Base-by-base conservation (phyloP, 148 eudicot genomes). In the Pouteria glomerata region DNA sequence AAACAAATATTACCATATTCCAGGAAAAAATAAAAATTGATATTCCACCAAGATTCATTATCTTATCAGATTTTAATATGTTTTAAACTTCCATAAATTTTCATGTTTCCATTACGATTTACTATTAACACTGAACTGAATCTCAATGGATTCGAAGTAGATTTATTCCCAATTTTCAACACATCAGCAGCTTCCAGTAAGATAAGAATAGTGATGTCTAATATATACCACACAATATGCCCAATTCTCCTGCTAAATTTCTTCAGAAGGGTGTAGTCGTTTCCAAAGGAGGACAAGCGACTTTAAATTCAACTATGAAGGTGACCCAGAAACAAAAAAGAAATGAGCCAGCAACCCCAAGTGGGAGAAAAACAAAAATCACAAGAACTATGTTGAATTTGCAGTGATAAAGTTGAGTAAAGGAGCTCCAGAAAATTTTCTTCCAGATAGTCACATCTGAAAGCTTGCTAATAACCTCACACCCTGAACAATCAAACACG, bases 201-300 rank as follows among this genome's bases (percentile, higher is more conserved):
- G 31, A 42, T 14, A 41, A 11, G 33, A 41, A 26, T 35, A 14
- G 31, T 5, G 31, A 63, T 24, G 66, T 23, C 48, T 8, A n/a
- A 63, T 63, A 1, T 63, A 1, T 39, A 48, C 39, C 31, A 35
- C 34, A 23, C 45, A n/a, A 61, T 45, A 61, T 19, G 45, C 47
- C 14, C 34, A 61, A 61, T 61, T 41, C 27, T 61, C 35, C 27
- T 61, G 66, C 66, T 42, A 41, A 63, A 42, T 41, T 51, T 24
- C 0, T 24, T 23, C 3, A 30, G 41, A 24, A n/a, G n/a, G n/a
- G n/a, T n/a, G n/a, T n/a, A n/a, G n/a, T n/a, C n/a, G n/a, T n/a
- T n/a, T n/a, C n/a, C n/a, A n/a, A n/a, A n/a, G n/a, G n/a, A n/a
- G n/a, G n/a, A n/a, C n/a, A n/a, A n/a, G n/a, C n/a, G n/a, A 12